These are phyloP conservation scores for Anisogramma anomala DNA, from an alignment of 2,329 filamentous ascomycete genomes.

Conservation along the genomic window DNA sequence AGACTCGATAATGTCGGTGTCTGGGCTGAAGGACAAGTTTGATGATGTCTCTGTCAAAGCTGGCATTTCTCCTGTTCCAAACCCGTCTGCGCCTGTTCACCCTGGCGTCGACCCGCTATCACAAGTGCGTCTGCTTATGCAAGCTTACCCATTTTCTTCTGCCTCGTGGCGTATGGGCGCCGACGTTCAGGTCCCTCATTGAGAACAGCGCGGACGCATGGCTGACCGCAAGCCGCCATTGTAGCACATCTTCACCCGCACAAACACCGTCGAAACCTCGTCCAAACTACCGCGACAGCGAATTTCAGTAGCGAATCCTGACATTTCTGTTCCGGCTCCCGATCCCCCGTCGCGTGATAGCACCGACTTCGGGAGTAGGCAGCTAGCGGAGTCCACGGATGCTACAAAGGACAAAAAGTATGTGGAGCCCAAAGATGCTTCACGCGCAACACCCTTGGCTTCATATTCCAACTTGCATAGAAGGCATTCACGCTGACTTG, in stretches of 20 bases:
- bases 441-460: too few relatives aligned
- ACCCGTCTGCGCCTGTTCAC: slow-evolving; percentile 2
- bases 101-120: slow-evolving; percentile 13
- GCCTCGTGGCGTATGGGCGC: too few relatives aligned
- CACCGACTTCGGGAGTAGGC: slow-evolving; percentile 30
- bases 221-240: slow-evolving; percentile 5
- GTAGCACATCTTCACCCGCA: slow-evolving; percentile 54
- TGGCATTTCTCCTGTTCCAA: not conserved
- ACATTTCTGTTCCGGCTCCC: slow-evolving; percentile 36
- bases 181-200: too few relatives aligned
- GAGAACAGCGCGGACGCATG: too few relatives aligned
- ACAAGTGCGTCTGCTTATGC: slow-evolving; percentile 13
- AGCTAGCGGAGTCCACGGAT: slow-evolving; percentile 25
- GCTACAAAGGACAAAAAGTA: slow-evolving; percentile 54
- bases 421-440: slow-evolving; percentile 20
- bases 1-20: not conserved
- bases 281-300: slow-evolving; percentile 46
- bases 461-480: too few relatives aligned
- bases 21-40: slow-evolving; percentile 2
- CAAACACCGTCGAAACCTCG: slow-evolving; percentile 44
- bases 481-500: slow-evolving; percentile 3
- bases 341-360: slow-evolving; percentile 25
- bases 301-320: slow-evolving; percentile 35
- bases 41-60: slow-evolving; percentile 4
- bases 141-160: too few relatives aligned